These are phyloP conservation scores for Citeromyces siamensis DNA, from an alignment of 1,139 yeast genomes.

Conservation along the genomic window DNA sequence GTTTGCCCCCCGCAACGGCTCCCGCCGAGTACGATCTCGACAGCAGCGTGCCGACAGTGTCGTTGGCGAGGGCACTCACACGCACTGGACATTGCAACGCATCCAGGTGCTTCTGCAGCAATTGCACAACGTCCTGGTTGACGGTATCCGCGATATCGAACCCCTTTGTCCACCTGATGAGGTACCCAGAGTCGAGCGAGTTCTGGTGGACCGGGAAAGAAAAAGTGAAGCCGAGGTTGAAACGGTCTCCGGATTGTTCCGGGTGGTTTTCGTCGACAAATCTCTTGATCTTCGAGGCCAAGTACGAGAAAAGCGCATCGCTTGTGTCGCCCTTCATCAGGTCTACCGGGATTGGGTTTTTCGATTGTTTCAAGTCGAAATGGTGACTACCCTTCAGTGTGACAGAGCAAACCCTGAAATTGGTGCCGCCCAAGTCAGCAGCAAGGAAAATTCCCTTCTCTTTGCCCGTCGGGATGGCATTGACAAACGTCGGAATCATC, in stretches of 20 bases:
- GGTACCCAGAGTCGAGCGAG: slow-evolving; percentile 60
- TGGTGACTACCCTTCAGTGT: slow-evolving; percentile 70
- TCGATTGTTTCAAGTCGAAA: slow-evolving; percentile 57
- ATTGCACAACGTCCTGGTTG: slow-evolving; percentile 65
- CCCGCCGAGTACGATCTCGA: slow-evolving; percentile 75
- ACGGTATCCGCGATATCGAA: slow-evolving; percentile 77
- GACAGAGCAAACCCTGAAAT: slow-evolving; percentile 83
- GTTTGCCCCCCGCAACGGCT: slow-evolving; percentile 42
- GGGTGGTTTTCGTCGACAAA: slow-evolving; percentile 57
- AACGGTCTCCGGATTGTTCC: slow-evolving; percentile 24
- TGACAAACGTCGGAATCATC: slow-evolving; percentile 83
- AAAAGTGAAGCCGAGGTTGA: slow-evolving; percentile 84
- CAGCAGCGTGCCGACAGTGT: slow-evolving; percentile 86
- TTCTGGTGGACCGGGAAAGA: slow-evolving; percentile 87
- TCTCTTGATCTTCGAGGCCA: slow-evolving; percentile 54
- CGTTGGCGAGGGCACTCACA: slow-evolving; percentile 86
- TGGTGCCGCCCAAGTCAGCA: slow-evolving; percentile 83
- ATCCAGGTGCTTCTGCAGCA: slow-evolving; percentile 61
- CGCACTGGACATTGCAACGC: slow-evolving; percentile 46
- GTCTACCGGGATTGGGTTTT: slow-evolving; percentile 61
- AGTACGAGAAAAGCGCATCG: slow-evolving; percentile 52
- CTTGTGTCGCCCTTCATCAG: slow-evolving; percentile 39
- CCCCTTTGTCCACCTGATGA: slow-evolving; percentile 94
- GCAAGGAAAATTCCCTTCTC: slow-evolving; percentile 73
- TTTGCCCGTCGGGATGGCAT: slow-evolving; percentile 67